phyloP scores from a whole-genome alignment of 768 basidiomycete genomes.

The Daedalea quercina region DNA sequence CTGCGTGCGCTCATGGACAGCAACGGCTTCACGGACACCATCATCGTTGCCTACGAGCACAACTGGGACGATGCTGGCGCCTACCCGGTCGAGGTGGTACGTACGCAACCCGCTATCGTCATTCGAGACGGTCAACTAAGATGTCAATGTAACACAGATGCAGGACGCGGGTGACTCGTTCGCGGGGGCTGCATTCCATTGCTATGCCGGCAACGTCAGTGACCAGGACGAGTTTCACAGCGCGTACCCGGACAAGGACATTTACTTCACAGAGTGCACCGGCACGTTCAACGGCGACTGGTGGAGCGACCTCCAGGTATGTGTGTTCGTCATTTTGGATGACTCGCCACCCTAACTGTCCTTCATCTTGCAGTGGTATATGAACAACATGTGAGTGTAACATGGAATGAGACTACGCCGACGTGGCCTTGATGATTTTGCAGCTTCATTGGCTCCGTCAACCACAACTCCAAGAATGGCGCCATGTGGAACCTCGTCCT shows the following conservation, averaged over 20 bases:
- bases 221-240: constrained; percentile 52
- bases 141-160: constrained; percentile 31
- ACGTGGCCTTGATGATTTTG: no score
- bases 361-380: constrained; percentile 45
- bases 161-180: constrained; percentile 49
- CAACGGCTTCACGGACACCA: constrained; percentile 51
- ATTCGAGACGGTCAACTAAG: background rate
- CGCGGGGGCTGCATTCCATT: constrained; percentile 66
- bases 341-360: background rate
- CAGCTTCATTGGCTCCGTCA: constrained; percentile 36
- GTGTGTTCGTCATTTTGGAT: constrained; percentile 2
- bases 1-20: constrained; percentile 56
- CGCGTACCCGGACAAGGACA: constrained; percentile 51
- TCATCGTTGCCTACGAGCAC: constrained; percentile 65
- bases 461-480: constrained; percentile 37
- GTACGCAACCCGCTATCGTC: constrained; percentile 4
- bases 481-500: constrained; percentile 77
- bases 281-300: constrained; percentile 64
- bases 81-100: constrained; percentile 53
- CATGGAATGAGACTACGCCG: constrained; percentile 15
- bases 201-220: constrained; percentile 51
- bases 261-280: constrained; percentile 55
- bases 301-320: constrained; percentile 76
- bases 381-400: constrained; percentile 51
- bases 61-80: constrained; percentile 65